A percentile compares a stretch with the other conserved stretches of the same genome.
phyloP scores from a whole-genome alignment of 148 eudicot genomes.

The Dysphania ambrosioides region DNA sequence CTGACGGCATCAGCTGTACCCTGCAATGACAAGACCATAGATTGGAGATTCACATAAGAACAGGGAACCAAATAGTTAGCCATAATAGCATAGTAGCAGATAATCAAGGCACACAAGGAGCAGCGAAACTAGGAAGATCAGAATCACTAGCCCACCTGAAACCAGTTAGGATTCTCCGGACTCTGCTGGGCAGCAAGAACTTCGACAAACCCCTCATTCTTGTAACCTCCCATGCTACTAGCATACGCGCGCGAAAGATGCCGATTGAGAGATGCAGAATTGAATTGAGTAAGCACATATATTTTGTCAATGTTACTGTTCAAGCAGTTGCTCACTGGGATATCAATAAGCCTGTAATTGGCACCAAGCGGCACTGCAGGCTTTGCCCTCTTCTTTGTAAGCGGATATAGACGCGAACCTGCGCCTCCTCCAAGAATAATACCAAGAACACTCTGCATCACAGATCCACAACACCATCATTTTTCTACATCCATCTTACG shows the following conservation, averaged over 20 bases:
- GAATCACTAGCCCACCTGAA: slow-evolving; percentile 50
- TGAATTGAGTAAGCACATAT: slow-evolving; percentile 89
- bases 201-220: slow-evolving; percentile 94
- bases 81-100: background rate
- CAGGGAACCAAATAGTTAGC: background rate
- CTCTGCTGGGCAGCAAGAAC: slow-evolving; percentile 99
- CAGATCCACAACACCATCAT: background rate
- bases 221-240: slow-evolving; percentile 86
- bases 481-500: too few relatives aligned
- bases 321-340: slow-evolving; percentile 93
- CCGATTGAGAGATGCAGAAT: slow-evolving; percentile 93
- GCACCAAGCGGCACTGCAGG: slow-evolving; percentile 96
- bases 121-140: background rate
- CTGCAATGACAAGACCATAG: slow-evolving; percentile 36
- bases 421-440: slow-evolving; percentile 99
- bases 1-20: slow-evolving; percentile 98
- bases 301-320: slow-evolving; percentile 86
- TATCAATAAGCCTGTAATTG: slow-evolving; percentile 84
- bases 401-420: slow-evolving; percentile 90
- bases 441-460: slow-evolving; percentile 85
- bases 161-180: slow-evolving; percentile 97
- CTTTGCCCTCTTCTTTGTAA: slow-evolving; percentile 92
- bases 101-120: background rate
- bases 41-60: slow-evolving; percentile 2
- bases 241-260: slow-evolving; percentile 89